Evolutionary conservation across 345 rosid genomes (phyloP), one percentile per base, ranked within the genome.

Genomic region (Aegle marmelos): DNA sequence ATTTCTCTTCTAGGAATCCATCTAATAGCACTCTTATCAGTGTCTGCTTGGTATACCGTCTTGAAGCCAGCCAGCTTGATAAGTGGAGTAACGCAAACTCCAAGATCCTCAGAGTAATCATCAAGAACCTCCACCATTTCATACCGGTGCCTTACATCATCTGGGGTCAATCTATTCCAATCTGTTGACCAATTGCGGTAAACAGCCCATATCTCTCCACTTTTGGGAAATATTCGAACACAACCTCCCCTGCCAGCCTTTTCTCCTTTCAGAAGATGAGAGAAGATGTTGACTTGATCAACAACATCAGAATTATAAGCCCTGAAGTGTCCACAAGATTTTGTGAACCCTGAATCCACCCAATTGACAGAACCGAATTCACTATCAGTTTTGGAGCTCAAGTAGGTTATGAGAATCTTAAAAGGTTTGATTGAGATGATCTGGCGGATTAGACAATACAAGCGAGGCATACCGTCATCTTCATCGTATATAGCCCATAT

Each of bases 191-290:
- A 96, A 80, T 96, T 91, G 67, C 82, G 85, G 83, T 96, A 96
- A 53, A 96, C 87, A 73, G 99, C 99, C 99, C 99, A 96, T 68
- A 96, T 82, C 79, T 94, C 97, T 72, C 98, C 97, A 24, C 89
- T 87, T 83, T 87, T 89, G 17, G 98, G 99, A 87, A 86, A 96
- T 83, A 96, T 92, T n/a, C 98, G 84, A 53, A 94, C 94, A 66
- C 99, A 96, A 56, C 99, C 99, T 57, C 99, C 99, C 85, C 99
- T 88, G 59, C 99, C 95, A 53, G 99, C 92, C 82, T 94, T 96
- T 83, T 88, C 91, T 50, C 91, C 95, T 83, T 80, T 88, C 79
- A 94, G 82, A 62, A 96, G 87, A 85, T 96, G 99, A 34, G 99
- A 96, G 83, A 96, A 96, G 72, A 94, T 86, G 87, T 96, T 96